These are phyloP conservation scores for Fermentozyma sake DNA, from an alignment of 1,139 yeast species.

Conservation along the genomic window DNA sequence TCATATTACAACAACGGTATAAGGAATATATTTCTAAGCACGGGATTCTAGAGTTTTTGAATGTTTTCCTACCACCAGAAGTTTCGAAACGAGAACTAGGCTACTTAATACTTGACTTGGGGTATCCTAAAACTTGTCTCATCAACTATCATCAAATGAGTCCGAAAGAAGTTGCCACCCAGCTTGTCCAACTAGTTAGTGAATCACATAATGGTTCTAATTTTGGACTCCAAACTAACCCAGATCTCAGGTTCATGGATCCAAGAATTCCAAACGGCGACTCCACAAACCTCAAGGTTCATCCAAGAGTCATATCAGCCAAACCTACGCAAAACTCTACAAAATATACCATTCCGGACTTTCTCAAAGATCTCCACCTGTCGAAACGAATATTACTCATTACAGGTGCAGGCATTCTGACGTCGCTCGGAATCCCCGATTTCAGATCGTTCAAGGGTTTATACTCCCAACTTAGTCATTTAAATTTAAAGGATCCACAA, in stretches of 20 bases:
- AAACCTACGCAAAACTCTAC: not conserved
- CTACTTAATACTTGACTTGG: slow-evolving; percentile 15
- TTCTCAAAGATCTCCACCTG: slow-evolving; percentile 7
- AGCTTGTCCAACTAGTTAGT: slow-evolving; percentile 14
- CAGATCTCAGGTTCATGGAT: too few species aligned
- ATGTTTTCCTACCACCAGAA: slow-evolving; percentile 12
- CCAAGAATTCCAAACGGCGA: slow-evolving; percentile 1
- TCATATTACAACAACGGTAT: slow-evolving; percentile 4
- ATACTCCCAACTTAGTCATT: slow-evolving; percentile 61
- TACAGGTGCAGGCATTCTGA: slow-evolving; percentile 96
- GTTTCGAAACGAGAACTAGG: slow-evolving; percentile 13
- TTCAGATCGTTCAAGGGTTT: slow-evolving; percentile 88
- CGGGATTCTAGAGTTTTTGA: slow-evolving; percentile 15
- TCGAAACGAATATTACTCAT: slow-evolving; percentile 62
- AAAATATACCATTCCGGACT: slow-evolving; percentile 6
- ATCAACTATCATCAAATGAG: slow-evolving; percentile 7
- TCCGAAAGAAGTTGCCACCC: slow-evolving; percentile 11
- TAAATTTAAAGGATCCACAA: slow-evolving; percentile 83
- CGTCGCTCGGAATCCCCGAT: slow-evolving; percentile 91
- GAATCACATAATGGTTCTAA: slow-evolving; percentile 7
- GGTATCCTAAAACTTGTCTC: slow-evolving; percentile 10
- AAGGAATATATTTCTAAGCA: slow-evolving; percentile 11
- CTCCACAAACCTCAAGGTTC: too few species aligned
- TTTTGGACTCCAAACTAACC: too few species aligned
- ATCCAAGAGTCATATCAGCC: slow-evolving; percentile 1